Evolutionary conservation across 2,329 filamentous ascomycete species (phyloP), one percentile per base, ranked within the genome.

Genomic region (Aurifilum marmelostoma): DNA sequence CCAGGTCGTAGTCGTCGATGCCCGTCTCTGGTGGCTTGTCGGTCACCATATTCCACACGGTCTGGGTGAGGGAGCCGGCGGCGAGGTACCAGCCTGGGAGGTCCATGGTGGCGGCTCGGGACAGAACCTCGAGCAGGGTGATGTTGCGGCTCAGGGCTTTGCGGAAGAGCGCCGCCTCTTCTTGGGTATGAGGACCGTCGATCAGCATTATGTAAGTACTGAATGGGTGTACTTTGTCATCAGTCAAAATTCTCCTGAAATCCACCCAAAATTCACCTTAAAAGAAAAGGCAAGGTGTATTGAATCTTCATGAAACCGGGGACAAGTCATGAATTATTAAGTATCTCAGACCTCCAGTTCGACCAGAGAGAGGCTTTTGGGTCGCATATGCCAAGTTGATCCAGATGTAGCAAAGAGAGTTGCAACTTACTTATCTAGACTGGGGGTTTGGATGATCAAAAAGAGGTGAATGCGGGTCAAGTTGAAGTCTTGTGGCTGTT

Each of bases 1-100:
- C 74, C 18, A 80, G 70, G 52, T 80, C 79, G 68, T 80, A 80
- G 71, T 80, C 79, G 18, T 73, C 61, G 64, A 80, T 81, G 56
- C 79, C 78, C 0, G 73, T 75, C 9, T 78, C 75, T 0, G 79
- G 73, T 3, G 75, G 72, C 7, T 74, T 70, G 8, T 69, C 61
- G 3, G 76, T 76, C 16, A 77, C 69, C 21, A 73, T 69, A 66
- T 80, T 80, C 79, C 79, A 80, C 8, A 80, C 77, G 0, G 79
- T 80, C 39, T 81, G 79, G 1, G 79, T 79, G 56, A 80, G 68
- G 27, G 77, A 73, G 37, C 79, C 79, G 1, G 75, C 78, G 1
- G 78, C 78, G n/a, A 79, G 65, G 21, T 69, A 70, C 65, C 72
- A 71, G 56, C 62, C 64, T 1, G 69, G 67, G 6, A 71, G 67